Percentiles rank a stretch among this genome's conserved stretches.
These are phyloP conservation scores for Russula brevipes DNA, from an alignment of 768 basidiomycete species.

Conservation along the genomic window DNA sequence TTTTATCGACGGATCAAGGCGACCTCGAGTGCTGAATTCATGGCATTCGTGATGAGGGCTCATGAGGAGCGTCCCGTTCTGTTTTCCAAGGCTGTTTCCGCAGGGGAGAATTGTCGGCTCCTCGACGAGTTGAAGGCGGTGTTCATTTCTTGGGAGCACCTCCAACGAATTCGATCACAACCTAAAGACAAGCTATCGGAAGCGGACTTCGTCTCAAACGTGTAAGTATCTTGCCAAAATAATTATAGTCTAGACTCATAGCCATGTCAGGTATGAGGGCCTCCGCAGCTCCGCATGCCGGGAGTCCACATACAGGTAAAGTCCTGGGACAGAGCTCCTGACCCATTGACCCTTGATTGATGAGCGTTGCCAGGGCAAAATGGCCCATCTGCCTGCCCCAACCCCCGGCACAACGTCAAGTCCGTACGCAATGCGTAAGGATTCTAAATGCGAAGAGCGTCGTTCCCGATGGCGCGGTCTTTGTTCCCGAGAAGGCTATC, in stretches of 20 bases:
- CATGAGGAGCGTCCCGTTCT: slow-evolving; percentile 35
- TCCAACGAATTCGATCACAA: slow-evolving; percentile 38
- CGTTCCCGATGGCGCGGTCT: slow-evolving; percentile 47
- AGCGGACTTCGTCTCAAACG: slow-evolving; percentile 50
- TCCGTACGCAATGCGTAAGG: slow-evolving; percentile 33
- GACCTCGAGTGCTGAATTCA: slow-evolving; percentile 28
- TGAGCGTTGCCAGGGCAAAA: slow-evolving; percentile 38
- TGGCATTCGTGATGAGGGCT: slow-evolving; percentile 36
- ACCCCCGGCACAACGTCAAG: slow-evolving; percentile 32
- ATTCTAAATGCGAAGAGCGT: slow-evolving; percentile 44
- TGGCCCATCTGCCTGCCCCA: slow-evolving; percentile 46
- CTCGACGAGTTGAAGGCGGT: slow-evolving; percentile 40
- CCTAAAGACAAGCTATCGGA: slow-evolving; percentile 48
- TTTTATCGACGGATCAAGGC: slow-evolving; percentile 29
- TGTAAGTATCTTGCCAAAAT: slow-evolving; percentile 35
- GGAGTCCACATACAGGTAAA: slow-evolving; percentile 41
- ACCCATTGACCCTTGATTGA: slow-evolving; percentile 10
- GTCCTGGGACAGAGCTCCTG: not conserved
- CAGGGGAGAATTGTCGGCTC: slow-evolving; percentile 27
- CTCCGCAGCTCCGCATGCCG: slow-evolving; percentile 44
- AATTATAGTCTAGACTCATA: not conserved
- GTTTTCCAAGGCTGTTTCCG: slow-evolving; percentile 33
- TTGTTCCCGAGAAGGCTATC: slow-evolving; percentile 39
- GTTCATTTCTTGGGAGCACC: slow-evolving; percentile 42
- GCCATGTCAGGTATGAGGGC: slow-evolving; percentile 40